Base-by-base conservation (phyloP, 345 rosid genomes). In the Euphorbia peplus region DNA sequence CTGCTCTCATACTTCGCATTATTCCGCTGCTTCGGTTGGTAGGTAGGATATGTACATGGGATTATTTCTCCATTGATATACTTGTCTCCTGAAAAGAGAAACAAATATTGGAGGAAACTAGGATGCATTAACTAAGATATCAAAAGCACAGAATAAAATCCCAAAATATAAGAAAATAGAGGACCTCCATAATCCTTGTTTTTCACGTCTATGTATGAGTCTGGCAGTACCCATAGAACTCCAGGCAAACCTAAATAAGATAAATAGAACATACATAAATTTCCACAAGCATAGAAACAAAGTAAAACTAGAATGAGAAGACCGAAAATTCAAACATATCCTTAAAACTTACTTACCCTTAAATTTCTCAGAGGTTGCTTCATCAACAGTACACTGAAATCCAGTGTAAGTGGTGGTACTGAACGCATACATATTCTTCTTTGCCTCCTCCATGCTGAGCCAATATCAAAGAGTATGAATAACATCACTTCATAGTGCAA, bases 171-270 rank as follows among this genome's bases (percentile, higher is more conserved):
- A 51, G 26, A 60, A 51, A 55, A 64, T 58, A 25, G 3, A 57
- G 21, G 51, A 93, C 98, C 98, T 89, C 98, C 98, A 71, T 93
- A 93, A 78, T 93, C 98, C 73, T 93, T 93, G 84, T 93, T 93
- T 75, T 93, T 93, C 53, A 91, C 95, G 73, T 93, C 97, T 48
- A 93, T 93, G 78, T 89, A 93, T 9, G 97, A 93, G 77, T 93
- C 98, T 0, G 98, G 98, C 28, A 93, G 81, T 39, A 91, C 98
- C 98, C 98, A 93, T 4, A 91, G 92, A 63, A 93, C 98, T 22
- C 98, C 98, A 66, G 98, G 98, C 80, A 93, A 78, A 70, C 98
- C 98, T 93, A 72, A 76, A 81, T 51, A 61, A 65, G 30, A 67
- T 1, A 18, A n/a, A 1, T 2, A 44, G 37, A 30, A 57, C 0